Evolutionary conservation across 2,329 filamentous ascomycete genomes (phyloP), one percentile per base, ranked within the genome.

Genomic region (Plenodomus biglobosus): DNA sequence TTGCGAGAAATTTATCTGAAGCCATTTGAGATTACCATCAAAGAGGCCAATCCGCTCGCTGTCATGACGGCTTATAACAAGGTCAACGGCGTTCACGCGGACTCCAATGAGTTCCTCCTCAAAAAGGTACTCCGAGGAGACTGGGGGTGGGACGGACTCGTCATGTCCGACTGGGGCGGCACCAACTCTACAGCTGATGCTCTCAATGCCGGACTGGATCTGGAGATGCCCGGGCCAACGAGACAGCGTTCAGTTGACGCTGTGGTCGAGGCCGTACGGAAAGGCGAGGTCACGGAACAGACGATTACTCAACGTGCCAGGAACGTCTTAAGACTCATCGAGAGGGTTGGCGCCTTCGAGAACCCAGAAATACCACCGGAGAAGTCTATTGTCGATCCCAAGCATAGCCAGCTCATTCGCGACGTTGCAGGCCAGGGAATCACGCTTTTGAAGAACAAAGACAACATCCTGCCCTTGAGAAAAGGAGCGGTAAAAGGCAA

Each of bases 41-140:
- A 88, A 38, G 86, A 89, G 59, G 85, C 76, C 3, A 84, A 81
- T 13, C 87, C 84, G 1, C 84, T 78, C 64, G 79, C 80, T 36
- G 80, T 89, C 53, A 91, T 91, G 88, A 84, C 84, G 27, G 81
- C 87, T 0, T 91, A 91, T 65, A 84, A 88, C 62, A 83, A 85
- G 55, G 85, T 90, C 58, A 88, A 91, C 55, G 87, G 87, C 8
- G 75, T 85, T 13, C 85, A 88, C 7, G 78, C 82, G 1, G 82
- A 88, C 48, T 80, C 86, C 1, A 81, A 88, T 66, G 76, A 80
- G 34, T 82, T 85, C 48, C 75, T 85, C 1, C 74, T 90, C n/a
- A 87, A 85, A 48, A 64, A 70, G 35, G 85, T 90, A 27, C 73
- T 90, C n/a, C 77, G 87, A 46, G 79, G 80, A 2, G 83, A 89